phyloP scores from a whole-genome alignment of 2,329 filamentous ascomycete genomes.

The Colletotrichum trifolii region DNA sequence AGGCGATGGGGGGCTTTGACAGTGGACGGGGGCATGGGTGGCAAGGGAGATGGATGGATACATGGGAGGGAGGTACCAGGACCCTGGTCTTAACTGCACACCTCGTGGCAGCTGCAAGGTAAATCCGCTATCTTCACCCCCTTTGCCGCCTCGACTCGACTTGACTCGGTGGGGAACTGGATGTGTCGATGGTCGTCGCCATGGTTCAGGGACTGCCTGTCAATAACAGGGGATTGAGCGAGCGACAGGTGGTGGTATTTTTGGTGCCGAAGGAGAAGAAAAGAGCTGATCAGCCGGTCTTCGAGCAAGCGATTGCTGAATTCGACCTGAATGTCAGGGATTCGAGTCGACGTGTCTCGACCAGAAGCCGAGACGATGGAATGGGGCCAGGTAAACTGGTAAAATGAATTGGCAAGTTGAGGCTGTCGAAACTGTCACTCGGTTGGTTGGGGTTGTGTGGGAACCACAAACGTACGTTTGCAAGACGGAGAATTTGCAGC shows the following conservation, averaged over 20 bases:
- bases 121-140: constrained; percentile 35
- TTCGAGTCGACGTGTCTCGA: constrained; percentile 6
- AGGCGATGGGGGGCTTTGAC: constrained; percentile 39
- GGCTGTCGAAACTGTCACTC: background rate
- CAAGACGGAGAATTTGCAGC: background rate
- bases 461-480: background rate
- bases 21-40: constrained; percentile 37
- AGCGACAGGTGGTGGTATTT: background rate
- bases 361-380: background rate
- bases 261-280: constrained; percentile 11
- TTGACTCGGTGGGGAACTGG: background rate
- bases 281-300: background rate
- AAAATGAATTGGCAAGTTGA: background rate
- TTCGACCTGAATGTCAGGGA: constrained; percentile 2
- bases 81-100: constrained; percentile 35
- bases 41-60: constrained; percentile 29
- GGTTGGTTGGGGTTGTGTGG: background rate
- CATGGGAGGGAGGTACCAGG: constrained; percentile 33
- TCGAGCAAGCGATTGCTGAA: background rate
- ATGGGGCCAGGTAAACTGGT: background rate
- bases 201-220: constrained; percentile 9
- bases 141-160: constrained; percentile 1
- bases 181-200: background rate
- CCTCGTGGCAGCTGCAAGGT: constrained; percentile 37
- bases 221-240: constrained; percentile 5